phyloP scores from a whole-genome alignment of 192 early-diverging fungal species.

The Coemansia sp. region DNA sequence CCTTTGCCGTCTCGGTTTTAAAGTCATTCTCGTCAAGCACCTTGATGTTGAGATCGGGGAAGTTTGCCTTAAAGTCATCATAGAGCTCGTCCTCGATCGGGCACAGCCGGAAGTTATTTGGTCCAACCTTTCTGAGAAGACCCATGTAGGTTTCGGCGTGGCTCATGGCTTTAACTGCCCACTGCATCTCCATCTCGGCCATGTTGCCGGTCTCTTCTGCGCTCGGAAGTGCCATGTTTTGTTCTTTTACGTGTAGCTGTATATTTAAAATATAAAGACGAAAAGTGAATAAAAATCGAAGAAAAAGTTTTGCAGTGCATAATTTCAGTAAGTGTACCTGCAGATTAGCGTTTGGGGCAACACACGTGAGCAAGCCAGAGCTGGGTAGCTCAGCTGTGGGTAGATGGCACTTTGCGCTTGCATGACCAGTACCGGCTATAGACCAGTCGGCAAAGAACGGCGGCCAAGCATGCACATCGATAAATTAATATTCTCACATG shows the following conservation, averaged over 20 bases:
- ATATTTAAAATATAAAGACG: neutral
- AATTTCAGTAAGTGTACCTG: neutral
- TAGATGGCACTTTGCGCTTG: no score
- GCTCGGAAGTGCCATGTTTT: constrained; percentile 64
- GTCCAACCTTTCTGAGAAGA: constrained; percentile 68
- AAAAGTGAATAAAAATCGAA: neutral
- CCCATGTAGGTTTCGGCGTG: constrained; percentile 95
- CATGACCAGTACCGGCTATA: no score
- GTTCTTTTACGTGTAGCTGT: neutral
- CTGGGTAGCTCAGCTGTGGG: neutral
- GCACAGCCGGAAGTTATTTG: constrained; percentile 77
- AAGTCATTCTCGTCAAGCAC: constrained; percentile 76
- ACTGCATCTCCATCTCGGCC: constrained; percentile 89
- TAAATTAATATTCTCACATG: neutral
- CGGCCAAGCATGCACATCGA: no score
- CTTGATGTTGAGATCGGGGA: constrained; percentile 73
- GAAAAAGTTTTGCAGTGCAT: neutral
- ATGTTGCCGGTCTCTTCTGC: constrained; percentile 75
- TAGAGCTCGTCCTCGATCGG: constrained; percentile 83
- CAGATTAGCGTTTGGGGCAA: constrained; percentile 3
- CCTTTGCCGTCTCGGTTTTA: constrained; percentile 79
- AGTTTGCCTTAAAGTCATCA: constrained; percentile 70
- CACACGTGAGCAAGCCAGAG: neutral
- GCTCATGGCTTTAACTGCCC: constrained; percentile 93
- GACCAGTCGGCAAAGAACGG: no score